Evolutionary conservation across 108 stramenopile genomes (phyloP), one percentile per base, ranked within the genome.

Genomic region (Nitzschia palea): DNA sequence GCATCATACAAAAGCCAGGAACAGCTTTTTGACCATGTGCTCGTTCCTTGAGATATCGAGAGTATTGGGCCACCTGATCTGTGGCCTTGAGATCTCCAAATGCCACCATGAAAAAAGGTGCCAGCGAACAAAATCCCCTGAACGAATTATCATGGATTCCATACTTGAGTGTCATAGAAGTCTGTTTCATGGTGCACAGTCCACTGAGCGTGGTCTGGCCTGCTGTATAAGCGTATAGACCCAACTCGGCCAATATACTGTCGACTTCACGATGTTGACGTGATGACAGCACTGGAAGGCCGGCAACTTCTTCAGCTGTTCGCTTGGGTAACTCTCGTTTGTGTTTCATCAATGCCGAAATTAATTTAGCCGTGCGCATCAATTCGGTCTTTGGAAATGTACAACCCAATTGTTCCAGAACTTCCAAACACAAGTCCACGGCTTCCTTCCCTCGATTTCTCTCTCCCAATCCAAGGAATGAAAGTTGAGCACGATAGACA

Each of bases 101-200:
- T 18, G 58, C 34, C 34, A 60, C 58, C 58, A 60, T 28, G 58
- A 60, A 60, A 60, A 60, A 60, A 4, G 58, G 54, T 10, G 54
- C 54, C 54, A 55, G 27, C 6, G 54, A 55, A 9, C 14, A 6
- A 40, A 63, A 47, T 3, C 62, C 44, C 29, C 26, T 6, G 20
- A 15, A 8, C 4, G 62, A 44, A 9, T 4, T 14, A 15, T 47
- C 44, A 34, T 47, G 28, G 44, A 63, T 4, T 17, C 62, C 62
- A 29, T 63, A 22, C 29, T 63, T 44, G 26, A 63, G 14, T 14
- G 62, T 63, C 29, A 63, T 47, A 22, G 26, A 12, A 4, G 22
- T 20, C n/a, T 40, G 25, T 29, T 47, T 47, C 44, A 47, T 47
- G 9, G 44, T 30, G 28, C 62, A 63, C 26, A 44, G 44, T 47